Percentiles rank a stretch among this genome's conserved stretches.
These are phyloP conservation scores for Rhodotorula sp. DNA, from an alignment of 1,284 basidiomycete species.

Conservation along the genomic window DNA sequence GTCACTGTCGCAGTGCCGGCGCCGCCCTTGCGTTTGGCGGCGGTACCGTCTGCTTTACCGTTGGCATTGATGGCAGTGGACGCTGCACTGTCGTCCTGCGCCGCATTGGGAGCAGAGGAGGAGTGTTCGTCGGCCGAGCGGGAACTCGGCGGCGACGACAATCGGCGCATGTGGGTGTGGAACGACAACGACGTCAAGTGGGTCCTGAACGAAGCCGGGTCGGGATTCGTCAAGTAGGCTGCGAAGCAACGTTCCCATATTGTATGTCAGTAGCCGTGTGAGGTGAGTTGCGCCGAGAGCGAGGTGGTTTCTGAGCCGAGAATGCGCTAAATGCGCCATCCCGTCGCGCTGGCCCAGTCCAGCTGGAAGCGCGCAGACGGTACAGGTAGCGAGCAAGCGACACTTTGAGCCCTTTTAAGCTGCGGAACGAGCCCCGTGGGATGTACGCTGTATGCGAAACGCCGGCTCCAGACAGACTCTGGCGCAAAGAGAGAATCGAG, in stretches of 20 bases:
- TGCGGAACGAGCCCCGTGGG: not conserved
- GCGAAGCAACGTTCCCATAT: constrained; percentile 2
- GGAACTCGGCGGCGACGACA: constrained; percentile 58
- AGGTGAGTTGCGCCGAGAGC: not conserved
- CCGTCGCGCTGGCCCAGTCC: not conserved
- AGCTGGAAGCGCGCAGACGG: too few relatives aligned
- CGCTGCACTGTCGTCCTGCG: constrained; percentile 17
- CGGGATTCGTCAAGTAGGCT: constrained; percentile 93
- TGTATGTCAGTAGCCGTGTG: not conserved
- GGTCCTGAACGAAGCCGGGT: constrained; percentile 83
- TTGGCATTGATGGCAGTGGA: constrained; percentile 47
- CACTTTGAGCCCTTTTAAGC: not conserved
- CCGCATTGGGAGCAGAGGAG: not conserved
- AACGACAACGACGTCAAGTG: constrained; percentile 95
- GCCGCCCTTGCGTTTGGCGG: not conserved
- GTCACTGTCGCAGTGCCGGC: not conserved
- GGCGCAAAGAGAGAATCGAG: too few relatives aligned
- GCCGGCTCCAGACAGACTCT: too few relatives aligned
- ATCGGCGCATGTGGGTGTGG: constrained; percentile 82
- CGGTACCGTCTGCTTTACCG: not conserved
- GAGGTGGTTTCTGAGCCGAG: not conserved
- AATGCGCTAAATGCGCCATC: too few relatives aligned
- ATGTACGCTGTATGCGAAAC: not conserved
- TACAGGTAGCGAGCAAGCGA: not conserved
- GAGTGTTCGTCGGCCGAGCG: constrained; percentile 48